These are phyloP conservation scores for Sclerotinia nivalis DNA, from an alignment of 2,329 filamentous ascomycete species.

Conservation along the genomic window DNA sequence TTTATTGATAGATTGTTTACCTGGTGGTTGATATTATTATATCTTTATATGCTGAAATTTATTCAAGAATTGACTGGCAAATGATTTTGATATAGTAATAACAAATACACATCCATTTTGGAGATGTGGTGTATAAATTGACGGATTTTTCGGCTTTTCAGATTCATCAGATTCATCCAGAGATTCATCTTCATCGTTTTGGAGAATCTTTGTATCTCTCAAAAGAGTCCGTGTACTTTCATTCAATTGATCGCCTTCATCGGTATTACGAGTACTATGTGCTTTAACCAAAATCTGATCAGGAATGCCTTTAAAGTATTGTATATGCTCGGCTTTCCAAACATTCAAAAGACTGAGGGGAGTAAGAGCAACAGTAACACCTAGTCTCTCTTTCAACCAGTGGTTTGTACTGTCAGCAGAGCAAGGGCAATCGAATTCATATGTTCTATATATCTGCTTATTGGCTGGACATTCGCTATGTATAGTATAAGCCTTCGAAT, in stretches of 20 bases:
- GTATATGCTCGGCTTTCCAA: background rate
- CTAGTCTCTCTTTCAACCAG: background rate
- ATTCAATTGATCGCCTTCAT: background rate
- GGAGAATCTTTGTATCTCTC: background rate
- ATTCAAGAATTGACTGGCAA: constrained; percentile 1
- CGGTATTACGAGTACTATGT: background rate
- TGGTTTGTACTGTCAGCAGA: background rate
- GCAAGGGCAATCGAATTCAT: constrained; percentile 13
- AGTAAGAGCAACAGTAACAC: background rate
- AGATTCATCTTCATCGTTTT: constrained; percentile 4
- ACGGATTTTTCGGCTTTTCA: background rate
- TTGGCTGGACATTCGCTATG: background rate
- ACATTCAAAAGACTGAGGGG: constrained; percentile 4
- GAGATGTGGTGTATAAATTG: background rate
- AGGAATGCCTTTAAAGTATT: background rate
- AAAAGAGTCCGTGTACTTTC: background rate
- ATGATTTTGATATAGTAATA: constrained; percentile 5
- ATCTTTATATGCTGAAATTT: background rate
- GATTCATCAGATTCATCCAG: background rate
- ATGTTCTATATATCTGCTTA: background rate
- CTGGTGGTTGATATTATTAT: background rate
- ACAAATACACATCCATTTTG: constrained; percentile 2
- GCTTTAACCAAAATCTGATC: constrained; percentile 13
- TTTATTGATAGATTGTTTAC: background rate
- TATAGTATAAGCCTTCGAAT: background rate